Evolutionary conservation across 352 stramenopile genomes (phyloP).

Genomic region (Blastocystis sp.): DNA sequence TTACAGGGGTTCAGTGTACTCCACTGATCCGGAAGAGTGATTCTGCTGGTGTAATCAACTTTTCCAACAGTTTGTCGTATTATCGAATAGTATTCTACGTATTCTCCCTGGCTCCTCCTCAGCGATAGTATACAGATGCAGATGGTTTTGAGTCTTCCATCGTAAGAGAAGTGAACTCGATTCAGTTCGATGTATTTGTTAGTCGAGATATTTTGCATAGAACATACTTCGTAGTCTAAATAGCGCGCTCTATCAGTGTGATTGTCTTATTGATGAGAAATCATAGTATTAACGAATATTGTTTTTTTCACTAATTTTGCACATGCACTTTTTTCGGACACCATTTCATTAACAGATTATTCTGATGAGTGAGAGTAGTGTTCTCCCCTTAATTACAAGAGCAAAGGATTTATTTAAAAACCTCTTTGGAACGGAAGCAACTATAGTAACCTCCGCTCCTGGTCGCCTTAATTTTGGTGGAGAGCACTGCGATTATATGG

Average conservation of each 20-base stretch:
- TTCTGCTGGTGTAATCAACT: not conserved
- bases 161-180: not conserved
- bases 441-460: conserved; percentile 19
- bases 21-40: not conserved
- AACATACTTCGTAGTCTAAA: not conserved
- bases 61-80: not conserved
- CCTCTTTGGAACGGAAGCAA: not conserved
- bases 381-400: not conserved
- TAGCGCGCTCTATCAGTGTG: not conserved
- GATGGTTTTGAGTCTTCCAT: not conserved
- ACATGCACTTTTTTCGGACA: not conserved
- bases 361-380: not conserved
- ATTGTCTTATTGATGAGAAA: not conserved
- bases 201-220: not conserved
- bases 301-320: not conserved
- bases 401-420: not conserved
- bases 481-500: conserved; percentile 57
- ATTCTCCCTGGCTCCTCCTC: not conserved
- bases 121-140: not conserved
- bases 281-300: not conserved
- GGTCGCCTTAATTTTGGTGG: conserved; percentile 38
- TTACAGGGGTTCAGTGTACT: not conserved
- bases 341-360: not conserved
- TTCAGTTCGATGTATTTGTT: not conserved
- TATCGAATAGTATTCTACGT: not conserved